Evolutionary conservation across 2,329 filamentous ascomycete genomes (phyloP), one percentile per base, ranked within the genome.

Genomic region (Neonectria punicea): DNA sequence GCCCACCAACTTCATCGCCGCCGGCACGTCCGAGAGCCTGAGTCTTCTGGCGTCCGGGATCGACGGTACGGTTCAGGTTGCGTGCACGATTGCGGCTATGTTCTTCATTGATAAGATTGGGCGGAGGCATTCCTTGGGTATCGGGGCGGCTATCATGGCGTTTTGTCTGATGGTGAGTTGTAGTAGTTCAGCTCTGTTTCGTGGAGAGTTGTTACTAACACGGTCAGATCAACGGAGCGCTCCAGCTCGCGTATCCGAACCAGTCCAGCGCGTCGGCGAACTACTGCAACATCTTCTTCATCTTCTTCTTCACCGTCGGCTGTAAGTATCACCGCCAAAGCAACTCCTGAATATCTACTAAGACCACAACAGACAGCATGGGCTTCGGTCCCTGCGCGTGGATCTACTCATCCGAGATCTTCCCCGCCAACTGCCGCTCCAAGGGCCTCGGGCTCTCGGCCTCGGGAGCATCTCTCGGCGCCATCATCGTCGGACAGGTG

Each of bases 371-470:
- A 60, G 57, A 87, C 71, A 87, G 84, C 55, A 79, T 89, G 66
- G 85, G 86, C 0, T 87, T 88, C 47, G 86, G 86, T 0, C 85
- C 86, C 0, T 83, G 85, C 1, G 81, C 85, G 0, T 89, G 86
- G 86, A 85, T 89, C 0, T 89, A 89, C 65, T 84, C 85, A n/a
- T 82, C 85, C 0, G 86, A 89, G 81, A 88, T 89, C 67, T 88
- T 89, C 70, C 86, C 86, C 2, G 88, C 86, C 0, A 78, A 85
- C 5, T 80, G 87, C n/a, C 84, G 86, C 11, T 86, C 86, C 3
- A 81, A 84, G 1, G 86, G 86, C 3, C 80, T 89, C 56, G 88
- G 85, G 72, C 81, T 88, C 43, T 81, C 86, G 0, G 85, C 86
- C 0, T 85, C 85, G 0, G 85, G 81, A 0, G 84, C 85, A 22